Base-by-base conservation (phyloP, 2,329 filamentous ascomycete species). In the Colletotrichum eleusines region DNA sequence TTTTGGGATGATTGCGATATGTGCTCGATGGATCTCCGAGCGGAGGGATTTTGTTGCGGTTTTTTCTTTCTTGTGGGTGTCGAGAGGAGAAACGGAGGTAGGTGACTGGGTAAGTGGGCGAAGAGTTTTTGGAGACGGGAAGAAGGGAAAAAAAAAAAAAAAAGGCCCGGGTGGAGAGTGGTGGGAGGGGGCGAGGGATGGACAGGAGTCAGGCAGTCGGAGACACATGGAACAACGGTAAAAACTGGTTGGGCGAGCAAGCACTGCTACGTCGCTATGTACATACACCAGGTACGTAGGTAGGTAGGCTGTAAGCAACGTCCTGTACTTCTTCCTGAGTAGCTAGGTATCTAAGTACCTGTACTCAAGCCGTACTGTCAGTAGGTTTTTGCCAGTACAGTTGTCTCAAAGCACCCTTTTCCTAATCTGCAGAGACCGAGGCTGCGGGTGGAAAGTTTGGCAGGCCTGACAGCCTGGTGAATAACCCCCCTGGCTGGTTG, bases 1-100 rank as follows among this genome's bases (percentile, higher is more conserved):
- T 23, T 28, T 63, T 40, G 23, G 16, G 60, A 53, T 42, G 40
- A 63, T 53, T 63, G 60, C 35, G 60, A 63, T 31, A 63, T 63
- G 58, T 63, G 60, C 48, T 63, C 33, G 60, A 53, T 53, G 60
- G 48, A 63, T 63, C 60, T 63, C 60, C 60, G 60, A 53, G 60
- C 60, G 60, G 60, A 63, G 60, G 48, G 33, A 40, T 63, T 61
- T 63, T 44, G 48, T 53, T 63, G 60, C 60, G 60, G 23, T 58
- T 58, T 58, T 58, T 63, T 38, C 40, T 38, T 62, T 38, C 46
- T 51, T 63, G 60, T 63, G 60, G 33, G 60, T 63, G 46, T n/a
- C n/a, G n/a, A 46, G 33, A 63, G 53, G 60, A 63, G 60, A 35
- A 53, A 44, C 42, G 26, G 31, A 40, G n/a, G 33, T 33, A 53